These are phyloP conservation scores for Oryza punctata DNA, from an alignment of 176 grass and related monocot species.

Conservation along the genomic window DNA sequence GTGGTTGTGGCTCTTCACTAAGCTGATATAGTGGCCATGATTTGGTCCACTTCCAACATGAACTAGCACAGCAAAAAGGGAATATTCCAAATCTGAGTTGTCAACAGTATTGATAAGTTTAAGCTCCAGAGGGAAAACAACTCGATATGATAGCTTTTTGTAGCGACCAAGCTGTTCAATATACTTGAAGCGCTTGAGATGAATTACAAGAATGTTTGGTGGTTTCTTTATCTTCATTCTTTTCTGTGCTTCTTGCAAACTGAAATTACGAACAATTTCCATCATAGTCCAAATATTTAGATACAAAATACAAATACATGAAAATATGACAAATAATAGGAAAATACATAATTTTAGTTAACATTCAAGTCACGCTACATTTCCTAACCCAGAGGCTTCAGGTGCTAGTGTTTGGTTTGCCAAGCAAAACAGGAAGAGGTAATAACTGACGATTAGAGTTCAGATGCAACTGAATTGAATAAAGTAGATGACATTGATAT, in stretches of 20 bases:
- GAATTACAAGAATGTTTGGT: slow-evolving; percentile 94
- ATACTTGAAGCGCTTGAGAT: slow-evolving; percentile 97
- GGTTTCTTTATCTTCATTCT: slow-evolving; percentile 98
- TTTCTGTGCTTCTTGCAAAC: slow-evolving; percentile 98
- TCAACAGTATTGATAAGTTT: slow-evolving; percentile 83
- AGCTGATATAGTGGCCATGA: slow-evolving; percentile 94
- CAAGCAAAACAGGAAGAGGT: neutral
- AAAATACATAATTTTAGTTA: neutral
- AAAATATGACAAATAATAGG: neutral
- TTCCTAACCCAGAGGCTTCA: slow-evolving; percentile 4
- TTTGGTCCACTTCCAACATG: slow-evolving; percentile 94
- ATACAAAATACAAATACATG: slow-evolving; percentile 3
- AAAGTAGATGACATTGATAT: neutral
- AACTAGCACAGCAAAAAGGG: slow-evolving; percentile 90
- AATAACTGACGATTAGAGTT: slow-evolving; percentile 14
- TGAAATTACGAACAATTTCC: slow-evolving; percentile 41
- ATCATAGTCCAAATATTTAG: neutral
- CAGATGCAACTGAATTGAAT: slow-evolving; percentile 7
- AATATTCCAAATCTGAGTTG: slow-evolving; percentile 87
- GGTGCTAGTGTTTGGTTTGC: neutral
- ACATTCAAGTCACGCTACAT: neutral
- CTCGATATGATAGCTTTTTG: slow-evolving; percentile 88
- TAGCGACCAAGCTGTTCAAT: slow-evolving; percentile 92
- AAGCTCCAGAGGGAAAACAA: slow-evolving; percentile 95
- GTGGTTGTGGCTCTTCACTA: slow-evolving; percentile 94